These are phyloP conservation scores for Ligustrum vulgare DNA, from an alignment of 257 asterid genomes.

Conservation along the genomic window DNA sequence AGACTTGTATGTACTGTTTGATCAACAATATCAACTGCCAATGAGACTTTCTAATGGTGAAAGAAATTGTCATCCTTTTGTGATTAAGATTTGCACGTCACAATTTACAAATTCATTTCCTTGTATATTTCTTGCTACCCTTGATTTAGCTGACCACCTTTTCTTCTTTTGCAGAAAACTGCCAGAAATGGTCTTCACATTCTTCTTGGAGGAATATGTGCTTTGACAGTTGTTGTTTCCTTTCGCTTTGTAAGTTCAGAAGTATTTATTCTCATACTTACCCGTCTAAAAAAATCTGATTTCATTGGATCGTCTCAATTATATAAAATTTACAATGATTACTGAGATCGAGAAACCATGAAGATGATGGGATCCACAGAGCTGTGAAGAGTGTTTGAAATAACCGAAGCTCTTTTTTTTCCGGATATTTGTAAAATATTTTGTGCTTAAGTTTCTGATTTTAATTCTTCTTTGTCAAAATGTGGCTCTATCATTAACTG, in stretches of 20 bases:
- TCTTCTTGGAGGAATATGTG: constrained; percentile 94
- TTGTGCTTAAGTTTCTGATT: constrained; percentile 1
- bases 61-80: constrained; percentile 9
- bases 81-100: constrained; percentile 10
- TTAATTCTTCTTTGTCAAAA: neutral
- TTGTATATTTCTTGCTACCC: constrained; percentile 6
- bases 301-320: constrained; percentile 2
- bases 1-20: constrained; percentile 5
- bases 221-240: constrained; percentile 81
- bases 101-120: constrained; percentile 1
- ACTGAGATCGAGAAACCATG: neutral
- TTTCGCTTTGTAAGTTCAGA: constrained; percentile 84
- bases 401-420: neutral
- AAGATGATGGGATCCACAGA: constrained; percentile 1
- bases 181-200: constrained; percentile 87
- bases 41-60: neutral
- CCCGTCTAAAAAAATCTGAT: constrained; percentile 9
- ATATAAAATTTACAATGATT: constrained; percentile 1
- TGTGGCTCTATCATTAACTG: neutral
- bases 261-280: constrained; percentile 17
- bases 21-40: neutral
- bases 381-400: constrained; percentile 10
- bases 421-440: constrained; percentile 5
- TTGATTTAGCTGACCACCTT: constrained; percentile 14
- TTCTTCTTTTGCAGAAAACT: constrained; percentile 58